Evolutionary conservation across 441 rosid species (phyloP), one percentile per base, ranked within the genome.

Genomic region (Flueggea neowawraea): DNA sequence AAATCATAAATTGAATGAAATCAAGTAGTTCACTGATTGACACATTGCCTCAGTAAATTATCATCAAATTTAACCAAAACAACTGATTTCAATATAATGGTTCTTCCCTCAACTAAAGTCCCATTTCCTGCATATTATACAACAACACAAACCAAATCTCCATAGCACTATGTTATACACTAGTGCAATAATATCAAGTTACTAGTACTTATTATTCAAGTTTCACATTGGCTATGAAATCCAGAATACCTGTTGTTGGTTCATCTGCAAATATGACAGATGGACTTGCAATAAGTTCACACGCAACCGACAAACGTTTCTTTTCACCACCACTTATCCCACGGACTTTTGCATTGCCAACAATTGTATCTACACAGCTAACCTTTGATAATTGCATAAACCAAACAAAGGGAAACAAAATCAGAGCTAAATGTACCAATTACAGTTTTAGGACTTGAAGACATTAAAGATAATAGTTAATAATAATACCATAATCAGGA

Each of bases 291-390:
- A 94, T 94, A 65, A 94, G 85, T 83, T 94, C 99, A 71, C 97
- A 94, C 0, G 96, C 99, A 57, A 90, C 71, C 0, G 97, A 82
- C 17, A 94, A 73, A 14, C 95, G 93, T 68, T 94, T 94, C 82
- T 83, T 94, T 74, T 94, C 98, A 67, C 98, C 98, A 16, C 98
- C 98, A 64, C 98, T 94, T 69, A 90, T 84, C 66, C 98, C 98
- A 66, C 96, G 96, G 67, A 85, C 91, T 80, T 90, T 90, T 67
- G 95, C 90, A 84, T 94, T 97, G 52, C 98, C 98, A 60, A 94
- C 91, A 69, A 65, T 80, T 48, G 94, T 71, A 74, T 89, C 90
- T 53, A 97, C 95, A 71, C 96, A 90, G 64, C 88, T 82, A 68
- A 87, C 90, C 98, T 91, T 87, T 73, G 75, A 74, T 75, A 45